Evolutionary conservation across 768 basidiomycete species (phyloP), one percentile per base, ranked within the genome.

Genomic region (Termitomyces eurrhizus): DNA sequence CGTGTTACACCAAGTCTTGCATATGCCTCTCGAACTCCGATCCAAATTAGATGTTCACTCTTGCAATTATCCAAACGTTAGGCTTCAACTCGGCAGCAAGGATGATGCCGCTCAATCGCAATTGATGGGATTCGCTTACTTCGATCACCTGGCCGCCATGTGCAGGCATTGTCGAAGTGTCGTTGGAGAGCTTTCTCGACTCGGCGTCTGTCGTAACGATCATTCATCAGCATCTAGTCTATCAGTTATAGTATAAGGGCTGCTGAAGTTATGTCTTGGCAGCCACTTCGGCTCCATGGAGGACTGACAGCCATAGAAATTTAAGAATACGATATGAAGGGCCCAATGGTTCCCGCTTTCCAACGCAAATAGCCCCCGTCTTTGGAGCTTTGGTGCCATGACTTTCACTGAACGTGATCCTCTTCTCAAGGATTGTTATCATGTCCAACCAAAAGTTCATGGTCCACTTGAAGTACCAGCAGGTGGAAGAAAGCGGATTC

Each of bases 381-480:
- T 53, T 37, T 18, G 5, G 3, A 24, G 36, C 52, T 42, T 32
- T 6, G 18, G 32, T 56, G n/a, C 58, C n/a, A 65, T 67, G 66
- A 50, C 59, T n/a, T 56, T 44, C 53, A 57, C 62, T 0, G 64
- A 67, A 50, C 55, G 62, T 18, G 62, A 65, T n/a, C 52, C 64
- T 45, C 57, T 67, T 16, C 55, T 67, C 32, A 55, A 33, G 29
- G 56, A 56, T 29, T 13, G 24, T 42, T 13, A 52, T 37, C n/a
- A 24, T 39, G 12, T 29, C 33, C 45, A 12, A 18, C 12, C 24
- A 24, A 64, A 49, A 61, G 57, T 11, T 48, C 63, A 67, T 29
- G 87, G 86, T 0, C 89, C 89, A 13, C 68, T 82, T 14, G 87
- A 89, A 42, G 82, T 91, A 29, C 75, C 83, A n/a, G 69, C 69